A percentile compares a stretch with the other conserved stretches of the same genome.
These are phyloP conservation scores for Setaria viridis DNA, from an alignment of 202 grass and related monocot species.

Conservation along the genomic window DNA sequence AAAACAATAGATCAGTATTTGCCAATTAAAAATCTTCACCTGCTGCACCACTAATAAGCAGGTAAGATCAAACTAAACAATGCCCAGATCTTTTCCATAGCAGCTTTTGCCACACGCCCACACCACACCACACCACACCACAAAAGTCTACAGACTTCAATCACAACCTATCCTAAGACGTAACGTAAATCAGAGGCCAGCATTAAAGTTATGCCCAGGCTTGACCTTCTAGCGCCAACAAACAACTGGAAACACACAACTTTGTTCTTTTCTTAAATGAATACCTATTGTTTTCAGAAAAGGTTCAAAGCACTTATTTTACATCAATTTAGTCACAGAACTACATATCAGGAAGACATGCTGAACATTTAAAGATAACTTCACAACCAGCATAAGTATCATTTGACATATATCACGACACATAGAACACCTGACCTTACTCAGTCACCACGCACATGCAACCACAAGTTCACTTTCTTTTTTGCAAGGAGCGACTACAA, in stretches of 20 bases:
- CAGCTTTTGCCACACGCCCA: not conserved
- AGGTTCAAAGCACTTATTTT: not conserved
- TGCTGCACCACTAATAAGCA: not conserved
- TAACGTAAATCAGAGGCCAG: constrained; percentile 5
- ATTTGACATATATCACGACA: not conserved
- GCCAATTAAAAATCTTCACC: not conserved
- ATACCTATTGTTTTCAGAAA: constrained; percentile 1
- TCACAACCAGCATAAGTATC: not conserved
- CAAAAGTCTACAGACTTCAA: not conserved
- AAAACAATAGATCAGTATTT: not conserved
- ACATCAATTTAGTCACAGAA: not conserved
- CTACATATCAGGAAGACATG: not conserved
- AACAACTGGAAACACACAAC: not conserved
- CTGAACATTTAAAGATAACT: not conserved
- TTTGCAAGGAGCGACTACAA: not conserved
- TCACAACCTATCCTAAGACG: not conserved
- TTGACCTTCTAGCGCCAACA: not conserved
- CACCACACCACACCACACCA: too few species aligned
- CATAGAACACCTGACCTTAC: not conserved
- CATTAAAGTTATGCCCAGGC: not conserved
- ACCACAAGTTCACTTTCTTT: not conserved
- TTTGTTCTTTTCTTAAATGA: constrained; percentile 7
- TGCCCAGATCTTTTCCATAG: not conserved
- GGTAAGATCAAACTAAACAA: constrained; percentile 6
- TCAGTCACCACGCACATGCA: not conserved